Conservation (phyloP, 768 basidiomycete species). For the Trametes gibbosa region DNA sequence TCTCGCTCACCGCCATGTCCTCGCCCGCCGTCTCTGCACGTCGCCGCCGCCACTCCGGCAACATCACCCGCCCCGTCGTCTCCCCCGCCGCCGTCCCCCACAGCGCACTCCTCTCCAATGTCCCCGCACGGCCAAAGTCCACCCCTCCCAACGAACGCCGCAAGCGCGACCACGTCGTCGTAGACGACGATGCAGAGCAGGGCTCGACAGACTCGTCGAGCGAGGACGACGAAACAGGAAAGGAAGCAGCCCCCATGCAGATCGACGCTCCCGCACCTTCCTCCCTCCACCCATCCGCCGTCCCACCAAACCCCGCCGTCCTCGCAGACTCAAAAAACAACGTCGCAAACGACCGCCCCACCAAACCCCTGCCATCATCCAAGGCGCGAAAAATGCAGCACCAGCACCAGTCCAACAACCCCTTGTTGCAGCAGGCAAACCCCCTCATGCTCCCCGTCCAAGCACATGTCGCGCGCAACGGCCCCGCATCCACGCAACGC, state of each 20-base stretch:
- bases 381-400: slow-evolving; percentile 53
- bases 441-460: slow-evolving; percentile 82
- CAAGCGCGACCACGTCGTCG: slow-evolving; percentile 30
- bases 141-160: slow-evolving; percentile 61
- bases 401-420: slow-evolving; percentile 38
- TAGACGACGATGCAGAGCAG: slow-evolving; percentile 24
- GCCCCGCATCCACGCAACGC: slow-evolving; percentile 50
- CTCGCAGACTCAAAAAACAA: slow-evolving; percentile 22
- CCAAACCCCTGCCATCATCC: slow-evolving; percentile 53
- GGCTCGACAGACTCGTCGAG: slow-evolving; percentile 5
- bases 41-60: slow-evolving; percentile 53
- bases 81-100: slow-evolving; percentile 20
- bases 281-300: slow-evolving; percentile 15
- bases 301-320: slow-evolving; percentile 20
- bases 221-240: slow-evolving; percentile 21
- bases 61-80: slow-evolving; percentile 24
- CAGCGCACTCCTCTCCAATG: slow-evolving; percentile 34
- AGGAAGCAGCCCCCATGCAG: slow-evolving; percentile 20
- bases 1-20: slow-evolving; percentile 15
- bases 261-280: slow-evolving; percentile 15
- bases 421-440: slow-evolving; percentile 54
- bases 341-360: slow-evolving; percentile 46
- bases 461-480: slow-evolving; percentile 65
- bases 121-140: slow-evolving; percentile 71
- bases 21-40: slow-evolving; percentile 12